Evolutionary conservation across 2,329 filamentous ascomycete species (phyloP).

Genomic region (Fusarium gaditjirri): DNA sequence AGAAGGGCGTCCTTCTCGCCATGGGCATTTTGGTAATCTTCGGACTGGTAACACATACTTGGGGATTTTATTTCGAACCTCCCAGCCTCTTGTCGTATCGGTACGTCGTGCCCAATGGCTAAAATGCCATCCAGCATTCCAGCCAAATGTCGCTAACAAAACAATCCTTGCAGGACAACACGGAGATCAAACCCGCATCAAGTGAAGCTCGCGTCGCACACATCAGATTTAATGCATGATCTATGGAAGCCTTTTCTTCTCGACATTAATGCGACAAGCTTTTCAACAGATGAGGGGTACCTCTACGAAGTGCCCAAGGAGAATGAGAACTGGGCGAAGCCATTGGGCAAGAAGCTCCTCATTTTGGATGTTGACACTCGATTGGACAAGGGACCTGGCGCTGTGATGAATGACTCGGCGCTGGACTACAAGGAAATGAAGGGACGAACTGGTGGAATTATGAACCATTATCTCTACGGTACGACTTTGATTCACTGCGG

Average conservation of each 20-base stretch:
- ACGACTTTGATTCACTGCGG: not conserved
- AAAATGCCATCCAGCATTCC: not conserved
- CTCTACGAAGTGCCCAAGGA: conserved; percentile 18
- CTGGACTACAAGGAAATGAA: conserved; percentile 29
- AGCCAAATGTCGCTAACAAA: not conserved
- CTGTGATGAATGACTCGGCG: conserved; percentile 23
- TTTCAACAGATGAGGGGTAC: conserved; percentile 24
- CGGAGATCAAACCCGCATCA: not conserved
- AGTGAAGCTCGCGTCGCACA: not conserved
- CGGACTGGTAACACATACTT: conserved; percentile 3
- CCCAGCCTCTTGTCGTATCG: not conserved
- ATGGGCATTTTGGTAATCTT: conserved; percentile 11
- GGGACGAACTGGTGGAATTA: conserved; percentile 28
- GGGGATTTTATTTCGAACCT: conserved; percentile 10
- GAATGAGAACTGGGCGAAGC: conserved; percentile 16
- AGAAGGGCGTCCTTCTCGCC: conserved; percentile 6
- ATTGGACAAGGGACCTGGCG: conserved; percentile 25
- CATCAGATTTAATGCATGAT: conserved; percentile 15
- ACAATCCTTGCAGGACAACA: not conserved
- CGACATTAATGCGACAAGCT: conserved; percentile 13
- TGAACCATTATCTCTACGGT: conserved; percentile 42
- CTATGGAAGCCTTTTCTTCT: conserved; percentile 33
- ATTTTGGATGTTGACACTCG: conserved; percentile 36
- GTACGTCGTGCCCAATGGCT: not conserved
- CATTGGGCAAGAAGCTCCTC: conserved; percentile 35